These are phyloP conservation scores for Pleurotus ostreatus DNA, from an alignment of 768 basidiomycete genomes.

Conservation along the genomic window DNA sequence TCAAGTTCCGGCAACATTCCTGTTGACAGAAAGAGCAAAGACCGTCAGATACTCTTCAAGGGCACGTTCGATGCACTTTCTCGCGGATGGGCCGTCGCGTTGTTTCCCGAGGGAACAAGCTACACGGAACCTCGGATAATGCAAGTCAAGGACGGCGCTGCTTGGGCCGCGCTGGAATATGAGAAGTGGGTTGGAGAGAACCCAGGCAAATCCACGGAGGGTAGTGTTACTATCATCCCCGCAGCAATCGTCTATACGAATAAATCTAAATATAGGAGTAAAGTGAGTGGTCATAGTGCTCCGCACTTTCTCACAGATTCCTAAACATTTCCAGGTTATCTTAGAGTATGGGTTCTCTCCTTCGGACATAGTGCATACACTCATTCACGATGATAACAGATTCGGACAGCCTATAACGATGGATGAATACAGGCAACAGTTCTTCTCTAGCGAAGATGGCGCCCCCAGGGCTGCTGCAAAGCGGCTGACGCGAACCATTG, in stretches of 20 bases:
- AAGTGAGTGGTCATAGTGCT: conserved; percentile 46
- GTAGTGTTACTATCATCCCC: conserved; percentile 64
- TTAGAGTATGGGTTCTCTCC: conserved; percentile 51
- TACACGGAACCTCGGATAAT: conserved; percentile 93
- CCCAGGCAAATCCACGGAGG: conserved; percentile 37
- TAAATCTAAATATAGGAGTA: conserved; percentile 92
- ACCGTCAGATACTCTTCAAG: conserved; percentile 82
- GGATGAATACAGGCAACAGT: conserved; percentile 72
- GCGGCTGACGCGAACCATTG: conserved; percentile 72
- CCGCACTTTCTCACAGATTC: conserved; percentile 5
- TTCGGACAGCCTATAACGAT: conserved; percentile 80
- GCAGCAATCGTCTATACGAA: conserved; percentile 92
- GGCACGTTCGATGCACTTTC: conserved; percentile 86
- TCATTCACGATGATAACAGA: conserved; percentile 34
- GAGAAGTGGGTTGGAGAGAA: conserved; percentile 69
- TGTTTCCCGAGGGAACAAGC: conserved; percentile 92
- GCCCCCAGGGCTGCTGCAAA: conserved; percentile 80
- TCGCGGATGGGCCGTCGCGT: conserved; percentile 77
- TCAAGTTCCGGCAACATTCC: conserved; percentile 95
- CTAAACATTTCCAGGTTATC: conserved; percentile 45
- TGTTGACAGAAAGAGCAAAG: conserved; percentile 91
- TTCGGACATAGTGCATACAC: conserved; percentile 9
- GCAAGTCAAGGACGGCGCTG: conserved; percentile 90
- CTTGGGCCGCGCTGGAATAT: conserved; percentile 95
- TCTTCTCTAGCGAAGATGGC: conserved; percentile 65